Percentiles rank a stretch among this genome's conserved stretches.
phyloP scores from a whole-genome alignment of 805 yeast genomes.

The Spathaspora hagerdaliae region DNA sequence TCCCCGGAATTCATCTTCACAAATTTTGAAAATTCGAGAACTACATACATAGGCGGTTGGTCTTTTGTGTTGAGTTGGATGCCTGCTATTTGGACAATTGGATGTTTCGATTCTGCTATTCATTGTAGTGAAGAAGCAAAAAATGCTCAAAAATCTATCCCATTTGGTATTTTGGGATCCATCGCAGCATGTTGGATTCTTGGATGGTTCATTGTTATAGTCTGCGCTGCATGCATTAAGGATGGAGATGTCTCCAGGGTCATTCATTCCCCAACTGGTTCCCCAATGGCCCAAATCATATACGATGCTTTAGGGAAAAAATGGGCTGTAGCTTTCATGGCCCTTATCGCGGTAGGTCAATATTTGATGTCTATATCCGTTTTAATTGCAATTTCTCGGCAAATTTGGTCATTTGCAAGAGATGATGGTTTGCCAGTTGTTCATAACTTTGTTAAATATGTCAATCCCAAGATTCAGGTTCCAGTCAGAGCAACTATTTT shows the following conservation, averaged over 20 bases:
- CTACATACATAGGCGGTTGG: conserved; percentile 26
- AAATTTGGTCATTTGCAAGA: conserved; percentile 67
- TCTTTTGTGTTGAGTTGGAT: conserved; percentile 50
- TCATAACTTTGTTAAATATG: conserved; percentile 45
- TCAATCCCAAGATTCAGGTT: conserved; percentile 47
- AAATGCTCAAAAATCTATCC: conserved; percentile 57
- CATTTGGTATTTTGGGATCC: conserved; percentile 57
- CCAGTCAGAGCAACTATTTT: conserved; percentile 61
- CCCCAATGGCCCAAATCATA: conserved; percentile 60
- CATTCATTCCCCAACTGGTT: conserved; percentile 43
- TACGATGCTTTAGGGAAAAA: conserved; percentile 53
- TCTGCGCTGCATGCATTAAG: conserved; percentile 48
- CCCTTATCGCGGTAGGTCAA: conserved; percentile 51
- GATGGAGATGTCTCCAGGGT: conserved; percentile 36
- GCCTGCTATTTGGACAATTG: conserved; percentile 72
- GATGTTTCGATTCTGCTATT: conserved; percentile 63
- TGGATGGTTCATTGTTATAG: conserved; percentile 52
- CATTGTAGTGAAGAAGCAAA: conserved; percentile 68
- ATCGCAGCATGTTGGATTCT: conserved; percentile 49
- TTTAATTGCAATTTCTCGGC: conserved; percentile 59
- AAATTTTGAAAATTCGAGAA: conserved; percentile 41
- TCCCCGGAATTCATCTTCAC: conserved; percentile 49
- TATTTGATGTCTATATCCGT: conserved; percentile 60
- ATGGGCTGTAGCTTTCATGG: conserved; percentile 59
- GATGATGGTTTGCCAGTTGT: conserved; percentile 70